phyloP scores from a whole-genome alignment of 768 basidiomycete genomes.

The Suillus discolor region DNA sequence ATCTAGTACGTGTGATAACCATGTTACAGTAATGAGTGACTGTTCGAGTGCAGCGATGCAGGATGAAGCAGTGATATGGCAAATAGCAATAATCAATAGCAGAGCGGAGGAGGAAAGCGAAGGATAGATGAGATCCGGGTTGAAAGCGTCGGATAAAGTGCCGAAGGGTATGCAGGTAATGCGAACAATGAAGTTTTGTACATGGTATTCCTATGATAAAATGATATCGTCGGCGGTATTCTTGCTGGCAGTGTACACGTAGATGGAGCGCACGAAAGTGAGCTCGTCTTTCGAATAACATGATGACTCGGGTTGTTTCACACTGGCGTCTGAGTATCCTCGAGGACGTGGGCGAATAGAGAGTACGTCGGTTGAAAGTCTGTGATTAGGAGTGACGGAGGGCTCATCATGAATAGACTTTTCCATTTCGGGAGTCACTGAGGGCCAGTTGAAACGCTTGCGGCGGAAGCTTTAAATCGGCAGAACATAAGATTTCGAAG shows the following conservation, averaged over 20 bases:
- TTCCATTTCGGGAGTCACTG: conserved; percentile 37
- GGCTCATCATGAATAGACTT: not conserved
- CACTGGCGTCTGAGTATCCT: conserved; percentile 13
- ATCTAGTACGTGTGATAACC: not conserved
- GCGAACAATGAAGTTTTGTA: not conserved
- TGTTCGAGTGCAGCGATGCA: conserved; percentile 9
- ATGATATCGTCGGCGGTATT: conserved; percentile 29
- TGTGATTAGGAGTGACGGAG: conserved; percentile 6
- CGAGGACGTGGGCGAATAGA: conserved; percentile 14
- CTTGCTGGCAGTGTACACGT: conserved; percentile 55
- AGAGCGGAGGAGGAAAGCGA: conserved; percentile 16
- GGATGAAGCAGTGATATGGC: conserved; percentile 6
- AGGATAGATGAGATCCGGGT: not conserved
- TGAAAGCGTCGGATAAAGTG: conserved; percentile 1
- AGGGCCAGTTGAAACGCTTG: conserved; percentile 69
- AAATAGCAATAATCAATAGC: conserved; percentile 9
- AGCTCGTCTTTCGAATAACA: conserved; percentile 41
- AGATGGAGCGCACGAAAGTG: conserved; percentile 53
- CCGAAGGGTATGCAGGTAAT: not conserved
- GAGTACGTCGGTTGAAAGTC: conserved; percentile 19
- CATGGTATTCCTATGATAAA: conserved; percentile 8
- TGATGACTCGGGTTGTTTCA: conserved; percentile 21
- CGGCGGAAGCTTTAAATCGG: conserved; percentile 57
- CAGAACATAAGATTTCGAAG: conserved; percentile 12
- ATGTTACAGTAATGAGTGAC: not conserved